Base-by-base conservation (phyloP, 2,329 filamentous ascomycete genomes). In the Clarireedia paspali region DNA sequence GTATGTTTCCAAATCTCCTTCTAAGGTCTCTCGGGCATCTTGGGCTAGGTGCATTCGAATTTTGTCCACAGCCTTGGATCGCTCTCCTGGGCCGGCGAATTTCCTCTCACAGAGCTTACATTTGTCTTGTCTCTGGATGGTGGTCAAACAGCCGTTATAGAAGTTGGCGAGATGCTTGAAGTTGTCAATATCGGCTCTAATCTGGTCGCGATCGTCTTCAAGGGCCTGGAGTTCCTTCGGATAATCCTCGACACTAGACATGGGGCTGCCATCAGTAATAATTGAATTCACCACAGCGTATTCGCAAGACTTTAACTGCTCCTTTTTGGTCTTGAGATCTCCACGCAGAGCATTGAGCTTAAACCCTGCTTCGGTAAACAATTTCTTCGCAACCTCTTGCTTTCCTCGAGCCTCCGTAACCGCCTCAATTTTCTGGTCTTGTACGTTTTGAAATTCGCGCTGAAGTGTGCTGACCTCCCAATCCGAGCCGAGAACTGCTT, bases 401-500 rank as follows among this genome's bases (percentile, higher is more conserved):
- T 83, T 78, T 48, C 80, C 81, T 67, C 88, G 84, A 5, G 84
- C 83, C 39, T 88, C 83, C 12, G 78, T 75, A 30, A 90, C 76
- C 24, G 77, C 70, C 38, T 76, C 74, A 24, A 71, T 76, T 63
- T 85, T 86, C 39, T 77, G 72, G 47, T 81, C 76, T 7, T 90
- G 64, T 3, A 79, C 76, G 2, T 74, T 72, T 62, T 94, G 84
- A 61, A 88, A 95, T 24, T 84, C 79, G 40, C 76, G 68, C 46
- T 95, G 90, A 10, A 97, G 70, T 0, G 78, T 86, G 14, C 82
- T 77, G 4, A 85, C 76, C 24, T 83, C 75, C 91, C 91, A 96
- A 0, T 78, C 75, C 6, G 69, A 60, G 26, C 84, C 83, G 34
- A 97, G 64, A 10, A 89, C 70, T 5, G 77, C 74, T 12, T 80